Evolutionary conservation across 331 rosid species (phyloP).

Genomic region (Spiraea crenata): DNA sequence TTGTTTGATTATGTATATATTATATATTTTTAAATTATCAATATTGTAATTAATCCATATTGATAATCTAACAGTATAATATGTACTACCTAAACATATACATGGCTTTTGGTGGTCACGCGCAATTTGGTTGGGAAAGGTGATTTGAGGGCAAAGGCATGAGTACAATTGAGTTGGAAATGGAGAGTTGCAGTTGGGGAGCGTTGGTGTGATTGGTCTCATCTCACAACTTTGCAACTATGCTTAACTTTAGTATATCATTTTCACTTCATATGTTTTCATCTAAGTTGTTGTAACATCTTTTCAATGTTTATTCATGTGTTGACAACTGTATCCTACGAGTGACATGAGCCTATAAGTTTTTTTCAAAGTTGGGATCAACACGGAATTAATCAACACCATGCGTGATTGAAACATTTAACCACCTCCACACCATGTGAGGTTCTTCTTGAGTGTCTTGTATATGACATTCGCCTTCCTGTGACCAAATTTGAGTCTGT

Average conservation of each 20-base stretch:
- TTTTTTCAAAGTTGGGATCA: background rate
- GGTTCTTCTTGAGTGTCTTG: too few relatives aligned
- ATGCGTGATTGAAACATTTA: too few relatives aligned
- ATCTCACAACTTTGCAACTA: background rate
- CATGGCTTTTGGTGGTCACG: background rate
- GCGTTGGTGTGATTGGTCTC: slow-evolving; percentile 4
- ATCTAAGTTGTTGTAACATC: background rate
- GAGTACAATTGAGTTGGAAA: background rate
- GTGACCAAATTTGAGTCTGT: too few relatives aligned
- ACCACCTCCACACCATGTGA: too few relatives aligned
- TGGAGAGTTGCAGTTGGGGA: background rate
- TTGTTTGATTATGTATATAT: background rate
- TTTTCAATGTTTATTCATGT: background rate
- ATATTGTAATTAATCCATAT: too few relatives aligned
- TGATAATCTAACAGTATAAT: too few relatives aligned
- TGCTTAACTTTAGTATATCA: background rate
- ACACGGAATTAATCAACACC: background rate
- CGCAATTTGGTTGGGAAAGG: background rate
- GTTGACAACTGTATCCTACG: background rate
- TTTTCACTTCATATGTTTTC: background rate
- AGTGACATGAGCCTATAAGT: background rate
- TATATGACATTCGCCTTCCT: too few relatives aligned
- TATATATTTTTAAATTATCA: too few relatives aligned
- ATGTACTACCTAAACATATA: too few relatives aligned
- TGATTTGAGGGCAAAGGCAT: background rate